Evolutionary conservation across 2,329 filamentous ascomycete species (phyloP).

Genomic region (Trichoderma sp.): DNA sequence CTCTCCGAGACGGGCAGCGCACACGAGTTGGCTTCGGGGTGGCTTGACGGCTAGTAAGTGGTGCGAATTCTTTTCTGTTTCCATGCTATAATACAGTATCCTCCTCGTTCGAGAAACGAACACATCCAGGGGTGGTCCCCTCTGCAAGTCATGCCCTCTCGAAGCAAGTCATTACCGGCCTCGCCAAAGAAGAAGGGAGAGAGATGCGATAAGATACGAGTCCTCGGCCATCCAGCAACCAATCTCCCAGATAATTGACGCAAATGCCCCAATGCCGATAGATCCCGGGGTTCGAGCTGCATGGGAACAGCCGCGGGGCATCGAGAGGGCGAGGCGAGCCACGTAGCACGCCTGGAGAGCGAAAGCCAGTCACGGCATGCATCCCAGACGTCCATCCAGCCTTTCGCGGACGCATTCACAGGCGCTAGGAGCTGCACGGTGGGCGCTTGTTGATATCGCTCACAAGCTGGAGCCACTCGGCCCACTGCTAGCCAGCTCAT

Average conservation of each 20-base stretch:
- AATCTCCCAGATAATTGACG: slow-evolving; percentile 15
- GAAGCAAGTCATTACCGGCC: slow-evolving; percentile 15
- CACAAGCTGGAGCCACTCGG: slow-evolving; percentile 25
- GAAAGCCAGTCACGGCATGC: slow-evolving; percentile 34
- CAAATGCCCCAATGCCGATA: slow-evolving; percentile 36
- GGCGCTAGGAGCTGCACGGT: slow-evolving; percentile 28
- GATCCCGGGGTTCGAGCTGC: slow-evolving; percentile 36
- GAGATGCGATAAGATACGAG: not conserved
- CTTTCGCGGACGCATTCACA: slow-evolving; percentile 30
- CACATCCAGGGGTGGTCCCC: not conserved
- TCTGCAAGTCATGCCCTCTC: slow-evolving; percentile 20
- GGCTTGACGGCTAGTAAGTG: slow-evolving; percentile 21
- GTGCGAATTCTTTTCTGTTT: slow-evolving; percentile 9
- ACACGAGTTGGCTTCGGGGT: slow-evolving; percentile 8
- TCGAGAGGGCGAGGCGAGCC: slow-evolving; percentile 39
- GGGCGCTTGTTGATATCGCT: slow-evolving; percentile 27
- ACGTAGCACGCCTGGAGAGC: slow-evolving; percentile 41
- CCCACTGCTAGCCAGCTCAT: slow-evolving; percentile 30
- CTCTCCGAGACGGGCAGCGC: slow-evolving; percentile 25
- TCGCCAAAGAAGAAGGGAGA: slow-evolving; percentile 3
- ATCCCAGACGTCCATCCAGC: slow-evolving; percentile 23
- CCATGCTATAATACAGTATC: no score
- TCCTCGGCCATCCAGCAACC: slow-evolving; percentile 5
- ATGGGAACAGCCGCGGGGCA: slow-evolving; percentile 36
- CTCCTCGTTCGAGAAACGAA: slow-evolving; percentile 3